Evolutionary conservation across 441 rosid genomes (phyloP).

Genomic region (Erodium texanum): DNA sequence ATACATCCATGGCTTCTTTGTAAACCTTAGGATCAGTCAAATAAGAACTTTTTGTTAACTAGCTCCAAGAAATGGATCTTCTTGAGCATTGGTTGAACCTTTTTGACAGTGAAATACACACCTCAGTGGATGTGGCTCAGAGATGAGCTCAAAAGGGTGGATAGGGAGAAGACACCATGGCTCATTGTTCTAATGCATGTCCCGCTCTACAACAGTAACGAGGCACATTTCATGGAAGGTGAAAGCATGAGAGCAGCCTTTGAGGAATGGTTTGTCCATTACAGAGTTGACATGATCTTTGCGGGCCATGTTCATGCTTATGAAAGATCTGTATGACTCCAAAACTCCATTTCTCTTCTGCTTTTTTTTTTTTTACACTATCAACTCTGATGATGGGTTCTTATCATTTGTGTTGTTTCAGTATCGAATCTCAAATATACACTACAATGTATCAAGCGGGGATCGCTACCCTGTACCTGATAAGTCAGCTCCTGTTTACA

Average conservation of each 20-base stretch:
- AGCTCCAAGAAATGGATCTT: no score
- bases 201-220: conserved; percentile 53
- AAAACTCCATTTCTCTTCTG: not conserved
- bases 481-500: not conserved
- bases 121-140: conserved; percentile 51
- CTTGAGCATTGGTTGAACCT: conserved; percentile 13
- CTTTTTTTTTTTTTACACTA: not conserved
- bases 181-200: conserved; percentile 65
- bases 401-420: no score
- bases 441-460: not conserved
- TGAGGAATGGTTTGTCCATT: conserved; percentile 47
- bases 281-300: conserved; percentile 55
- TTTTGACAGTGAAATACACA: conserved; percentile 52
- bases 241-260: conserved; percentile 61
- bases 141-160: conserved; percentile 46
- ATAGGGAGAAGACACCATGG: conserved; percentile 71
- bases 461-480: not conserved
- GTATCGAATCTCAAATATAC: not conserved
- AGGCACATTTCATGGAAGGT: conserved; percentile 69
- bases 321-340: conserved; percentile 80
- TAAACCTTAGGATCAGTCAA: not conserved
- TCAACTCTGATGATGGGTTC: no score
- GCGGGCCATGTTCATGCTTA: conserved; percentile 78
- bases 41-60: no score
- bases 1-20: not conserved